Evolutionary conservation across 1,284 basidiomycete species (phyloP).

Genomic region (Pseudozyma thailandica): DNA sequence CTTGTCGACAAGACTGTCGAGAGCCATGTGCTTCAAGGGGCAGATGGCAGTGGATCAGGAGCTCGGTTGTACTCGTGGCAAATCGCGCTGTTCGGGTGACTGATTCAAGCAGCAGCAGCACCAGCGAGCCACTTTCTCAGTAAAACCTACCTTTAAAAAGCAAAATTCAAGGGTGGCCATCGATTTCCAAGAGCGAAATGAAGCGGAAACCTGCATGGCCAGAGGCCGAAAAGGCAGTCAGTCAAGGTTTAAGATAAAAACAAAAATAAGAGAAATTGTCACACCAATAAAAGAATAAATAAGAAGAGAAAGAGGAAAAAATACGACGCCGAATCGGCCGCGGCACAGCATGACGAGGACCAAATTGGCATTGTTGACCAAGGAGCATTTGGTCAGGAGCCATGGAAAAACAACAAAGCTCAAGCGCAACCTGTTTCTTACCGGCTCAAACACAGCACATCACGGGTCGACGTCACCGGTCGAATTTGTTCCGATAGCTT

Average conservation of each 20-base stretch:
- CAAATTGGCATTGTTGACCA: neutral
- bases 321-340: neutral
- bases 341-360: neutral
- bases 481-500: neutral
- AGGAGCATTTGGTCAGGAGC: neutral
- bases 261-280: neutral
- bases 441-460: neutral
- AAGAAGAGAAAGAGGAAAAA: neutral
- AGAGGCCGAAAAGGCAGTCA: neutral
- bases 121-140: too few relatives aligned
- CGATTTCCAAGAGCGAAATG: neutral
- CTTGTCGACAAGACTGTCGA: too few relatives aligned
- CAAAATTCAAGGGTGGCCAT: too few relatives aligned
- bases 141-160: too few relatives aligned
- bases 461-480: neutral
- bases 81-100: too few relatives aligned
- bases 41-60: too few relatives aligned
- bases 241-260: too few relatives aligned
- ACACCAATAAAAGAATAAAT: neutral
- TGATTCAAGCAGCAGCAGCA: too few relatives aligned
- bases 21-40: too few relatives aligned
- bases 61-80: too few relatives aligned
- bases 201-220: neutral
- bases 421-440: too few relatives aligned
- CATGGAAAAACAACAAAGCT: too few relatives aligned